Base-by-base conservation (phyloP, 371 early-diverging fungal genomes). In the Conidiobolus incongruus region DNA sequence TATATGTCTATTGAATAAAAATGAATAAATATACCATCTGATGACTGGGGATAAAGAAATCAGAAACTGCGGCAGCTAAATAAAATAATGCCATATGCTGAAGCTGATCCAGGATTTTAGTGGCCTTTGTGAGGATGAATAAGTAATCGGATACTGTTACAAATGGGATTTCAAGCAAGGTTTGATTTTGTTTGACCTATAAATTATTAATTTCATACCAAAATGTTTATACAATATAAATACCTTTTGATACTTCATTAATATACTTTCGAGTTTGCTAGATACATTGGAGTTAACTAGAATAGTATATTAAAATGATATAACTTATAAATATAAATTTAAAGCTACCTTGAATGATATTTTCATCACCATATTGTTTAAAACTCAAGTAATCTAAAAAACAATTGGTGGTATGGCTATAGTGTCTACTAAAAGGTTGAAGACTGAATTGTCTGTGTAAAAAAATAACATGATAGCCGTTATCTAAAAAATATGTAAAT, bases 21-120 rank as follows among this genome's bases (percentile, higher is more conserved):
- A 46, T 47, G 43, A 47, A 57, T 48, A 26, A 26, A 4, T 8
- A 26, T 43, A 77, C 81, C 93, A 93, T 83, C 51, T 77, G 78
- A 41, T 69, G 59, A 4, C 70, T 63, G 1, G 93, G 95, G 51
- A 97, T 88, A 55, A 82, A 95, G 53, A 93, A 97, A 52, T 97
- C 98, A 49, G 81, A 81, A 42, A 97, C 98, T 11, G 98, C 98
- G 2, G 98, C 95, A 0, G 98, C 98, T 29, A 97, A 67, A 51
- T 94, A 97, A 55, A 78, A 86, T 81, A 97, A 75, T 26, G 80
- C 85, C 4, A 64, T 61, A 3, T 69, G 53, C 10, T 74, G 63
- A 44, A 86, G 48, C 19, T 61, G 59, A 3, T 72, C 65, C 51
- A 92, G 57, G 15, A 74, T 62, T 37, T 63, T 59, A 0, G 88